Base-by-base conservation (phyloP, 208 protist genomes). In the Trypanosoma avium region DNA sequence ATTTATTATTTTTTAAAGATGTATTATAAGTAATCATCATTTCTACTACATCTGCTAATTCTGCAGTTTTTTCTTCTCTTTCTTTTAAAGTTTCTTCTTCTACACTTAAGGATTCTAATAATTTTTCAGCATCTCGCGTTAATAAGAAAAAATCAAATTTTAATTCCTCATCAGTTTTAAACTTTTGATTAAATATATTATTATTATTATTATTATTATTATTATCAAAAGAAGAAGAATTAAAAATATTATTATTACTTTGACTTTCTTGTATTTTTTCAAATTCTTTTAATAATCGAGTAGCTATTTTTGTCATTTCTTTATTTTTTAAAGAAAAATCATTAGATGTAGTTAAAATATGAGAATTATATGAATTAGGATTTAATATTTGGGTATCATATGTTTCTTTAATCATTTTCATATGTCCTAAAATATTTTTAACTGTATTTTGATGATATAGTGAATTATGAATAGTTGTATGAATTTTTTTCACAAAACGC, bases 1-100 rank as follows among this genome's bases (percentile, higher is more conserved):
- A 4, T 10, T 4, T 29, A 4, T 22, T n/a, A 43, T 12, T 13
- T 10, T 36, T 47, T 26, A 43, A 15, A 1, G 60, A 49, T 22
- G 17, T 36, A 46, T 60, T 55, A 19, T 60, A 42, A 30, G 24
- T 21, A 7, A 38, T 32, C 8, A 27, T 35, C 38, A 72, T 24
- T 46, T 72, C 57, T 0, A 32, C 66, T 36, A 72, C 57, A 60
- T 72, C 66, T 32, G 66, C 66, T 15, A 72, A 21, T 35, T 72
- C 66, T 7, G 46, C 49, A n/a, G 46, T 26, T 7, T 57, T 33
- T 8, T 50, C 46, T 22, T 38, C 22, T 27, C 22, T 10, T 8
- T 48, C 22, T 10, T 52, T 19, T 27, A 42, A n/a, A 9, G 15
- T 38, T 15, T 22, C 42, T 36, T 61, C 35, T 19, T 43, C 55